Percentiles rank a stretch among this genome's conserved stretches.
Evolutionary conservation across 768 basidiomycete genomes (phyloP).

Genomic region (Sarcodon sp.): DNA sequence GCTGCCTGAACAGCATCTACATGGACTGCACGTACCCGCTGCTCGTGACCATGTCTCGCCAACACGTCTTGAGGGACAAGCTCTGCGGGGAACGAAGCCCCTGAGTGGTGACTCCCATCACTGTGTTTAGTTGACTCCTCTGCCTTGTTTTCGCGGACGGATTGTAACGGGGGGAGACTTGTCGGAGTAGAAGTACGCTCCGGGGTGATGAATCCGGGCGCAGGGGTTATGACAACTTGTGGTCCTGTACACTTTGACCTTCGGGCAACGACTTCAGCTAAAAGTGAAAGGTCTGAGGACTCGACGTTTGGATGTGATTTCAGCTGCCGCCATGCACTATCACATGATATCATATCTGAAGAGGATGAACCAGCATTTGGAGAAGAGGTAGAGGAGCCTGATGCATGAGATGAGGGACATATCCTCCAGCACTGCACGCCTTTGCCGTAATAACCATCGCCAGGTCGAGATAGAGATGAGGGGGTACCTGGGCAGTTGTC

Average conservation of each 20-base stretch:
- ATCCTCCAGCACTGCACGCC: slow-evolving; percentile 7
- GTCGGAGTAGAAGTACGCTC: slow-evolving; percentile 27
- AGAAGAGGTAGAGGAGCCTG: not conserved
- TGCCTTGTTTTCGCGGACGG: slow-evolving; percentile 35
- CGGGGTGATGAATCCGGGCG: slow-evolving; percentile 33
- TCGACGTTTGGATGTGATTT: slow-evolving; percentile 84
- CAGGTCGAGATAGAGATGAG: slow-evolving; percentile 8
- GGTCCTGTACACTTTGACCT: slow-evolving; percentile 70
- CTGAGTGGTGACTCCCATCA: slow-evolving; percentile 2
- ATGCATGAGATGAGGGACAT: slow-evolving; percentile 5
- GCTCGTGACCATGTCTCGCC: slow-evolving; percentile 43
- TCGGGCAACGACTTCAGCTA: slow-evolving; percentile 84
- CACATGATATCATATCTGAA: slow-evolving; percentile 57
- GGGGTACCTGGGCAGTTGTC: slow-evolving; percentile 36
- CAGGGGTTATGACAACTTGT: slow-evolving; percentile 44
- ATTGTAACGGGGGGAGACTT: slow-evolving; percentile 21
- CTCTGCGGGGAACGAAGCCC: slow-evolving; percentile 29
- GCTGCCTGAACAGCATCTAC: slow-evolving; percentile 67
- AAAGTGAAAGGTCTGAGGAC: slow-evolving; percentile 70
- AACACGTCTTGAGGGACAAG: slow-evolving; percentile 51
- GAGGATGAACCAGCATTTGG: slow-evolving; percentile 4
- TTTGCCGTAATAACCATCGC: not conserved
- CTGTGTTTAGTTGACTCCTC: slow-evolving; percentile 5
- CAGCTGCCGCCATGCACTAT: slow-evolving; percentile 73
- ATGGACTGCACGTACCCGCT: slow-evolving; percentile 50